These are phyloP conservation scores for Rhamnella rubrinervis DNA, from an alignment of 331 rosid species.

Conservation along the genomic window DNA sequence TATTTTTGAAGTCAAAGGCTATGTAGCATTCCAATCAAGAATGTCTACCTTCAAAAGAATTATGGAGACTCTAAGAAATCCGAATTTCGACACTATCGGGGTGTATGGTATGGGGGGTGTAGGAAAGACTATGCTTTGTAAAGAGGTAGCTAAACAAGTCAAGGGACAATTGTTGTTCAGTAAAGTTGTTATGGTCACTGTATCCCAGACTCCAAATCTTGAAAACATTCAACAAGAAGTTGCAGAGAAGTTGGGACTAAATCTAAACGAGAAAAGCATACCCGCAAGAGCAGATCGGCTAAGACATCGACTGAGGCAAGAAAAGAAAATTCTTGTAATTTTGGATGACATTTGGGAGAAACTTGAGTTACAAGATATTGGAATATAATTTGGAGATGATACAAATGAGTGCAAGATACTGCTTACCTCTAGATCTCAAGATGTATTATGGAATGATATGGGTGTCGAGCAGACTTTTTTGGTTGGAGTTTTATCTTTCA, in stretches of 20 bases:
- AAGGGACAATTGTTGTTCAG: not conserved
- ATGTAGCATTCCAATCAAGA: constrained; percentile 8
- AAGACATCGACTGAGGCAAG: not conserved
- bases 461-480: not conserved
- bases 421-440: constrained; percentile 1
- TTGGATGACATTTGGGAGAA: constrained; percentile 19
- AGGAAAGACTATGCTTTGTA: constrained; percentile 14
- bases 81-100: not conserved
- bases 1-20: not conserved
- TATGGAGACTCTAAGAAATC: constrained; percentile 15
- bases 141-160: constrained; percentile 8
- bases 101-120: constrained; percentile 30
- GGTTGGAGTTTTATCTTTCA: not conserved
- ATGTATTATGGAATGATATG: constrained; percentile 19
- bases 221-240: not conserved
- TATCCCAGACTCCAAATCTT: constrained; percentile 1
- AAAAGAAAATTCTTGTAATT: constrained; percentile 3
- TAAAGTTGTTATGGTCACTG: not conserved
- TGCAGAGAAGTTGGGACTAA: constrained; percentile 3
- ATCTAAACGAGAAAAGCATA: not conserved
- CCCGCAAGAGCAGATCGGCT: constrained; percentile 11
- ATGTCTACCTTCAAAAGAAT: not conserved
- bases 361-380: not conserved
- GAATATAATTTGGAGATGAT: not conserved
- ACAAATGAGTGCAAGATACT: constrained; percentile 1